Conservation (phyloP, 2,329 filamentous ascomycete genomes). For the Rhynchosporium graminicola region DNA sequence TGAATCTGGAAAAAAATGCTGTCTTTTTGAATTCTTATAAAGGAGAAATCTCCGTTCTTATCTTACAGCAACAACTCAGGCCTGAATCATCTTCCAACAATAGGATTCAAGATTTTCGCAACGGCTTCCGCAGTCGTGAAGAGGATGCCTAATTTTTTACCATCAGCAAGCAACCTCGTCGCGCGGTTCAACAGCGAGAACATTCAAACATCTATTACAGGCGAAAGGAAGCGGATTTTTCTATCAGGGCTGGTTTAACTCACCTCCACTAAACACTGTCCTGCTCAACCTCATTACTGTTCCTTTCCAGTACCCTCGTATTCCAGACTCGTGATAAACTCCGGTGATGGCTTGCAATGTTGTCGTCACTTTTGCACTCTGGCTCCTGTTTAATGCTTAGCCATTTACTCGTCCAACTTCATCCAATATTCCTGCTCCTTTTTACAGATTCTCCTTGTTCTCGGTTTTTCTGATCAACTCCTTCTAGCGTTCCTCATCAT, state of each 20-base stretch:
- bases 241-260: background rate
- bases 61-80: background rate
- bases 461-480: background rate
- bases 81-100: conserved; percentile 11
- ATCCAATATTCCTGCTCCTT: background rate
- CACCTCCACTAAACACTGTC: conserved; percentile 63
- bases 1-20: too few species aligned
- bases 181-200: too few species aligned
- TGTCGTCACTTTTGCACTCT: conserved; percentile 58
- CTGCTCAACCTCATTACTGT: conserved; percentile 68
- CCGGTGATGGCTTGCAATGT: conserved; percentile 57
- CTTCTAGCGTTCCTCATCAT: background rate
- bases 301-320: conserved; percentile 65
- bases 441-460: background rate
- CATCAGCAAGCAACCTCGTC: background rate
- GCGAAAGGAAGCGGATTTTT: too few species aligned
- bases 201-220: too few species aligned
- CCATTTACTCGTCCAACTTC: background rate
- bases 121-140: conserved; percentile 24
- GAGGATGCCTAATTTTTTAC: conserved; percentile 15
- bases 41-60: too few species aligned
- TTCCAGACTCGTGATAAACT: conserved; percentile 57
- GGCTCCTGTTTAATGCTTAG: conserved; percentile 41
- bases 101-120: conserved; percentile 19
- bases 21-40: too few species aligned